These are phyloP conservation scores for Trichaptum fuscoviolaceum DNA, from an alignment of 768 basidiomycete species.

Conservation along the genomic window DNA sequence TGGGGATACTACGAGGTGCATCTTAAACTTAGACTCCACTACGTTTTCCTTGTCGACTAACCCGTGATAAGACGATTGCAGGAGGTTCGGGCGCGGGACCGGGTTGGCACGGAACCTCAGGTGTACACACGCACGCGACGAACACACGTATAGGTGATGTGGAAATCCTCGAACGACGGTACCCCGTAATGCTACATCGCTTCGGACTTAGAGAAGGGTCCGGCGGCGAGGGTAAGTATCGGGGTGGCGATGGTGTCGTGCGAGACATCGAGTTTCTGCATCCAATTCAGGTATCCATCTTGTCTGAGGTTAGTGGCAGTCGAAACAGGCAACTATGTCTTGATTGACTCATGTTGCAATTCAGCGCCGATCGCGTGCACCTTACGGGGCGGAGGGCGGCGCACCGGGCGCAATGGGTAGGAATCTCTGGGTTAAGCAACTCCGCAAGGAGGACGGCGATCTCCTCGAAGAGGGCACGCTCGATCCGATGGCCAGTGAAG, in stretches of 20 bases:
- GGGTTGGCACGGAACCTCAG: conserved; percentile 86
- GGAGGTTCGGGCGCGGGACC: conserved; percentile 92
- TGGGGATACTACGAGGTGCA: conserved; percentile 88
- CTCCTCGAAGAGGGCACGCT: conserved; percentile 25
- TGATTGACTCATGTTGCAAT: conserved; percentile 3
- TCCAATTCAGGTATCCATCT: conserved; percentile 79
- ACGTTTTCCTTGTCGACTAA: conserved; percentile 4
- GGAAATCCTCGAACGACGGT: conserved; percentile 89
- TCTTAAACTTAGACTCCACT: conserved; percentile 7
- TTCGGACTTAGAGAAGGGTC: conserved; percentile 72
- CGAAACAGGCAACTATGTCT: neutral
- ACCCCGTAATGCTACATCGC: conserved; percentile 83
- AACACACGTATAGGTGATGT: conserved; percentile 92
- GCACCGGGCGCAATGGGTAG: conserved; percentile 63
- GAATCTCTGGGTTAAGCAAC: conserved; percentile 84
- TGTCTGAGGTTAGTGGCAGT: conserved; percentile 60
- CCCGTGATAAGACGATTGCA: conserved; percentile 67
- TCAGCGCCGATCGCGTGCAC: conserved; percentile 78
- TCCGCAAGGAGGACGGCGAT: conserved; percentile 65
- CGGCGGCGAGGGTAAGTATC: conserved; percentile 65
- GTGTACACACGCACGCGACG: conserved; percentile 91
- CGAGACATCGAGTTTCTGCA: conserved; percentile 81
- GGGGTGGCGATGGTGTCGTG: conserved; percentile 80
- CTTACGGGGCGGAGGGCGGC: conserved; percentile 84
- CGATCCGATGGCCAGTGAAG: conserved; percentile 11